Percentiles rank a stretch among this genome's conserved stretches.
Conservation (phyloP, 192 early-diverging fungal genomes). For the Rhizoclosmatium globosum region DNA sequence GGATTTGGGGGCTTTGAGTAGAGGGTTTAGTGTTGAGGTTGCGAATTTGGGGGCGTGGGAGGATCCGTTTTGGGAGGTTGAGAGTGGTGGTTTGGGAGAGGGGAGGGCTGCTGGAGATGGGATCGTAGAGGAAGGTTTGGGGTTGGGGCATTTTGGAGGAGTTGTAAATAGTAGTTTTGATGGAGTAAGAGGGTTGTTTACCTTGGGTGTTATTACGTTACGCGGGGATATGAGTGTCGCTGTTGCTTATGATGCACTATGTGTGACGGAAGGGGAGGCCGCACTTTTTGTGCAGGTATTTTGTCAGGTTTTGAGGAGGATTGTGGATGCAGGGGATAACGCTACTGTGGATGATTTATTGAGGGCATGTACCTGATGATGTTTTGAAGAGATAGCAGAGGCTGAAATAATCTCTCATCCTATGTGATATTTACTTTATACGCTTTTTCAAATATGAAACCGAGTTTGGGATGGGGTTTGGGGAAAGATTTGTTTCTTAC, state of each 20-base stretch:
- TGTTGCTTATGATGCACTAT: slow-evolving; percentile 40
- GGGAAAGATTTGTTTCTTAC: no score
- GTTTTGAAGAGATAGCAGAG: no score
- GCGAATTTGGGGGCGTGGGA: slow-evolving; percentile 64
- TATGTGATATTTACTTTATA: no score
- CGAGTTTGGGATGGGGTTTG: no score
- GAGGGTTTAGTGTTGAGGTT: slow-evolving; percentile 53
- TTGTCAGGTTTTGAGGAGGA: slow-evolving; percentile 27
- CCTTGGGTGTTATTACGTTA: slow-evolving; percentile 56
- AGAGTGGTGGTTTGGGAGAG: background rate
- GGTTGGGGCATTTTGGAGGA: slow-evolving; percentile 49
- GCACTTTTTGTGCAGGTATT: slow-evolving; percentile 49
- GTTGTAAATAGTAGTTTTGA: slow-evolving; percentile 53
- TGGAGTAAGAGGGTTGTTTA: slow-evolving; percentile 57
- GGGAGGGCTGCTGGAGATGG: background rate
- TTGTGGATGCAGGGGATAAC: slow-evolving; percentile 22
- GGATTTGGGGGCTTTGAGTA: slow-evolving; percentile 44
- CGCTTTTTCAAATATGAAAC: no score
- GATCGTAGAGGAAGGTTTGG: slow-evolving; percentile 10
- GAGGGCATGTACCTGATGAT: no score
- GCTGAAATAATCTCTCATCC: no score
- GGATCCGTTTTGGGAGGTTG: slow-evolving; percentile 30
- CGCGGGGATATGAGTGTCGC: slow-evolving; percentile 50
- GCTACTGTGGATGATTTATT: slow-evolving; percentile 16
- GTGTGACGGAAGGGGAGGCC: slow-evolving; percentile 49